Evolutionary conservation across 176 grass and related monocot genomes (phyloP), one percentile per base, ranked within the genome.

Genomic region (Carex myosuroides): DNA sequence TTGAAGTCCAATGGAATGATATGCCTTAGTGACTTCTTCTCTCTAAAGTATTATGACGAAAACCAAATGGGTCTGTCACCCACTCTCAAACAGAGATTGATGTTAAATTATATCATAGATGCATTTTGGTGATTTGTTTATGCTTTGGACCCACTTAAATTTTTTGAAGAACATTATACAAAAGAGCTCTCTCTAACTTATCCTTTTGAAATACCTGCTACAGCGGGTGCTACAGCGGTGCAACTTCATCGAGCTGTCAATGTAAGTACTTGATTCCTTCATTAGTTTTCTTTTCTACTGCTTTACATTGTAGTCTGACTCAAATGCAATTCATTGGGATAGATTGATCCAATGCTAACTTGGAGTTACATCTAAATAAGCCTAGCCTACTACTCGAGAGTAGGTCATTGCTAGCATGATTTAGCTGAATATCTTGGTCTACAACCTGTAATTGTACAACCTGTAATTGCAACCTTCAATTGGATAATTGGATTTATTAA

Each of bases 161-260:
- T 13, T 32, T 32, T 56, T 77, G 12, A 57, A 77, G 24, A 77
- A 56, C 50, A 56, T 33, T 29, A 57, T 6, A 78, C 52, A 8
- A 55, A 17, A 33, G 52, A 78, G n/a, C 53, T 56, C 39, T 77
- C 35, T 44, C 68, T 71, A 46, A 57, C 50, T 78, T 78, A 26
- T 78, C 13, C 50, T 56, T 77, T 56, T 53, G 73, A 52, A 82
- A 70, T 83, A 77, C 84, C 65, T 86, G 21, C 17, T 91, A 50
- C 91, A 94, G 95, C 84, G 48, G 90, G 92, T 88, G 89, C 95
- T 65, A 98, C 95, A 91, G 92, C 95, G 64, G 92, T 98, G 70
- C 95, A 98, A 88, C 89, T 98, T 87, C 89, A 92, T 82, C 91
- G 89, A 90, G 90, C 88, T 85, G 91, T 98, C 33, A 98, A 93